phyloP scores from a whole-genome alignment of 140 eudicot genomes.

The Flaveria floridana region DNA sequence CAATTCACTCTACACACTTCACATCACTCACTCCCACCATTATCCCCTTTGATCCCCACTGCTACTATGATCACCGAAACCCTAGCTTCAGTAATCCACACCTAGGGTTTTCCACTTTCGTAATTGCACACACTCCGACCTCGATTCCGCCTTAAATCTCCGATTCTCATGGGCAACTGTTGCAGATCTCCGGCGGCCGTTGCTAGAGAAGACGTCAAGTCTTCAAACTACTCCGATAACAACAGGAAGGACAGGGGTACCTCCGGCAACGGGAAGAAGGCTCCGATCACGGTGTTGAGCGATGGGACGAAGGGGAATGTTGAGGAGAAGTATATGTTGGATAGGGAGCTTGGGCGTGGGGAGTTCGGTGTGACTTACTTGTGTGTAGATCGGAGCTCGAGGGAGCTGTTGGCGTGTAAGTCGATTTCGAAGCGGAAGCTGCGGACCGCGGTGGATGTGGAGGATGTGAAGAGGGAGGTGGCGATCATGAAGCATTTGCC shows the following conservation, averaged over 20 bases:
- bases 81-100: not conserved
- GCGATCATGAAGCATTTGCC: constrained; percentile 40
- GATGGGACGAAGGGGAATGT: constrained; percentile 30
- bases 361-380: constrained; percentile 40
- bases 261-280: constrained; percentile 17
- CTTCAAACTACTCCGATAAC: constrained; percentile 37
- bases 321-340: constrained; percentile 37
- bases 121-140: too few species aligned
- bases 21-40: not conserved
- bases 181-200: constrained; percentile 66
- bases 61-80: not conserved
- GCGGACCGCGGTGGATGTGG: constrained; percentile 40
- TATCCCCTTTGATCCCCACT: not conserved
- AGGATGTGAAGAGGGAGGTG: constrained; percentile 44
- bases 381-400: constrained; percentile 36
- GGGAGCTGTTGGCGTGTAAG: constrained; percentile 40
- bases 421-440: constrained; percentile 45
- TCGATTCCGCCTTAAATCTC: not conserved
- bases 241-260: not conserved
- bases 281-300: constrained; percentile 29
- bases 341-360: constrained; percentile 39
- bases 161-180: constrained; percentile 46
- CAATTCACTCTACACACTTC: not conserved
- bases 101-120: not conserved
- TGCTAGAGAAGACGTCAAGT: constrained; percentile 52